A percentile compares a stretch with the other conserved stretches of the same genome.
These are phyloP conservation scores for Clausena lansium DNA, from an alignment of 345 rosid species.

Conservation along the genomic window DNA sequence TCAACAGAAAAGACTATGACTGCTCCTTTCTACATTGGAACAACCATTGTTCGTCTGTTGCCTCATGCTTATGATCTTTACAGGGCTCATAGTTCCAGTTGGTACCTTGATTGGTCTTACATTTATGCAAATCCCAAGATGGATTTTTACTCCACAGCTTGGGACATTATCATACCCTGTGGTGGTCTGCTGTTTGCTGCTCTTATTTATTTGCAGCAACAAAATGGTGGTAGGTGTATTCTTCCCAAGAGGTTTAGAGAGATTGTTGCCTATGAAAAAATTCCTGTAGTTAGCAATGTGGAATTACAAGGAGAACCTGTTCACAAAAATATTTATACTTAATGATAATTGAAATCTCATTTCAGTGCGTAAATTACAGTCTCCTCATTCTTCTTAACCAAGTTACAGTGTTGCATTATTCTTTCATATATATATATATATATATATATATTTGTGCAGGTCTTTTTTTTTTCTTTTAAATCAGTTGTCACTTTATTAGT, in stretches of 20 bases:
- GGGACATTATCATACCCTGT: slow-evolving; percentile 71
- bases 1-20: slow-evolving; percentile 51
- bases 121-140: slow-evolving; percentile 74
- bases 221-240: slow-evolving; percentile 57
- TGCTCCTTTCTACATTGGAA: slow-evolving; percentile 53
- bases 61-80: slow-evolving; percentile 92
- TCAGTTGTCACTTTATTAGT: not conserved
- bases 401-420: not conserved
- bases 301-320: slow-evolving; percentile 30
- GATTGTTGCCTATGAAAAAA: slow-evolving; percentile 55
- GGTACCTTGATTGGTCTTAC: slow-evolving; percentile 56
- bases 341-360: not conserved
- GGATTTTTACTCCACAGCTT: slow-evolving; percentile 79
- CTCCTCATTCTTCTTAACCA: not conserved
- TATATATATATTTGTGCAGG: too few species aligned
- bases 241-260: slow-evolving; percentile 55
- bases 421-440: too few species aligned
- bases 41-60: slow-evolving; percentile 56
- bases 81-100: slow-evolving; percentile 56
- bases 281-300: slow-evolving; percentile 34
- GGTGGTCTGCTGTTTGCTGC: slow-evolving; percentile 54
- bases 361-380: not conserved
- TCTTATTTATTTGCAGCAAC: slow-evolving; percentile 72
- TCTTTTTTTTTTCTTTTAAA: too few species aligned
- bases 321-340: slow-evolving; percentile 14